Evolutionary conservation across 441 rosid species (phyloP).

Genomic region (Macaranga tanarius): DNA sequence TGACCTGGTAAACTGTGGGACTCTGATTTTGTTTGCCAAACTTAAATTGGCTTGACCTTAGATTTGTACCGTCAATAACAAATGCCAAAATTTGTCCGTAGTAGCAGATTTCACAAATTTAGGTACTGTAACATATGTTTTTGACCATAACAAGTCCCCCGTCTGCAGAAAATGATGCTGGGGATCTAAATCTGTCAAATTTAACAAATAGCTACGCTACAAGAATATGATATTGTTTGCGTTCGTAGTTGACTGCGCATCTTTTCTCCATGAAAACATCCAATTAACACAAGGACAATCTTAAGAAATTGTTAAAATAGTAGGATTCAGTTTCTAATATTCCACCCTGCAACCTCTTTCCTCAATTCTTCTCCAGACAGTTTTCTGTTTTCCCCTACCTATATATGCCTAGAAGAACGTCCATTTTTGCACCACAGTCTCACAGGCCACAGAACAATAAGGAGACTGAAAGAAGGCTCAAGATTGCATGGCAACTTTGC

Average conservation of each 20-base stretch:
- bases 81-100: slow-evolving; percentile 13
- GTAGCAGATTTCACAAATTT: background rate
- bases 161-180: too few species aligned
- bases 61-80: background rate
- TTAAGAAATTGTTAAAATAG: background rate
- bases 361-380: background rate
- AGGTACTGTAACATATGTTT: background rate
- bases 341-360: slow-evolving; percentile 12
- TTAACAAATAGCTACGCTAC: background rate
- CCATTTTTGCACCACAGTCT: background rate
- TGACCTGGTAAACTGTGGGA: background rate
- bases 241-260: background rate
- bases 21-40: background rate
- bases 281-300: background rate
- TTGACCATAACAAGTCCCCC: background rate
- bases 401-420: slow-evolving; percentile 3
- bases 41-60: background rate
- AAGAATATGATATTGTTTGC: background rate
- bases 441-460: background rate
- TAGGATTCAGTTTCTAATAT: background rate
- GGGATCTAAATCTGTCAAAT: background rate
- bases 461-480: background rate
- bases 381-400: background rate
- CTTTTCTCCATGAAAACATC: background rate
- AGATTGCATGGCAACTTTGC: slow-evolving; percentile 29